Base-by-base conservation (phyloP, 345 rosid species). In the Eutrema yunnanense region DNA sequence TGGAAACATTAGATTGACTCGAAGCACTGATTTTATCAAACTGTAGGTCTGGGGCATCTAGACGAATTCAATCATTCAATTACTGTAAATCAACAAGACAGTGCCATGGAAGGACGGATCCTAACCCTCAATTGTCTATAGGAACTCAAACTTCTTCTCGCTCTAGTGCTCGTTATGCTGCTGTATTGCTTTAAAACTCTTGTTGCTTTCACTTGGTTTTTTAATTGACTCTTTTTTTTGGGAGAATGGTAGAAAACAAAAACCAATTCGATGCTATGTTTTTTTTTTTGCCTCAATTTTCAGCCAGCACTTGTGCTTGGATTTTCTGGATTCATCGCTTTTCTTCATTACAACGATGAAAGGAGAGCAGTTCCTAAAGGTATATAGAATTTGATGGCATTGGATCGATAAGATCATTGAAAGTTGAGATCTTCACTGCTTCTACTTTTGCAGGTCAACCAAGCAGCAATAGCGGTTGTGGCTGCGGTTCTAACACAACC, bases 281-380 rank as follows among this genome's bases (percentile, higher is more conserved):
- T 64, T n/a, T 36, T 36, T 34, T 22, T 2, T 14, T 40, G 38
- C 27, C 29, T 61, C 65, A 30, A 38, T 66, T 13, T 85, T 73
- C 83, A 94, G 98, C 96, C 96, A 36, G 74, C 80, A 71, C 76
- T 79, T 67, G 19, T 86, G 13, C 81, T 88, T 48, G 92, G 90
- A 40, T 84, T 92, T 65, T 72, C 71, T 41, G 98, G 99, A 44
- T 44, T 87, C 16, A 73, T 80, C n/a, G 4, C 83, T 58, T 71
- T 84, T 43, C 32, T 92, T 69, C 96, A 82, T 80, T 88, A 81
- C 50, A 92, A 95, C 75, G 99, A 90, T 4, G 90, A 95, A 82
- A 83, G 89, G 69, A 87, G 99, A 84, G 86, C 80, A 26, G 43
- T 84, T 76, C 76, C 73, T 0, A 85, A 77, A 84, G 97, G 96